Evolutionary conservation across 1,139 yeast genomes (phyloP).

Genomic region (Kodamaea derodonti): DNA sequence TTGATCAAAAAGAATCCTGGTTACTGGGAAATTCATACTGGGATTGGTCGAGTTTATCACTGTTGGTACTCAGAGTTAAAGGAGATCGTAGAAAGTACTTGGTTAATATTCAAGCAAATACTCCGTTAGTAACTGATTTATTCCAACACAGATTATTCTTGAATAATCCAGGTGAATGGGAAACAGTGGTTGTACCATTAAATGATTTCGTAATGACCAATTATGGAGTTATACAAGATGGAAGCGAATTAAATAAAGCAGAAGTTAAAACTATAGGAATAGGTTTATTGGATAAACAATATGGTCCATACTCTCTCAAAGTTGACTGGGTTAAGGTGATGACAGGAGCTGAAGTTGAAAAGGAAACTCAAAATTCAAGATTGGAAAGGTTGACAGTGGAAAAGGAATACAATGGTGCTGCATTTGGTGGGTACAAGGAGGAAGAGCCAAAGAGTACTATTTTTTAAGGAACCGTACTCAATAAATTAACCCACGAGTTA

Average conservation of each 20-base stretch:
- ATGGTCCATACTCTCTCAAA: slow-evolving; percentile 70
- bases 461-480: slow-evolving; percentile 14
- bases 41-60: slow-evolving; percentile 61
- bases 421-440: slow-evolving; percentile 18
- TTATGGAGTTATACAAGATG: slow-evolving; percentile 77
- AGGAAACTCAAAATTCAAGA: slow-evolving; percentile 33
- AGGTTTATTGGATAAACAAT: slow-evolving; percentile 74
- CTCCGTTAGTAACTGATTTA: slow-evolving; percentile 73
- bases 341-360: slow-evolving; percentile 51
- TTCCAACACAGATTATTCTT: slow-evolving; percentile 80
- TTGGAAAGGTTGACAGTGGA: slow-evolving; percentile 21
- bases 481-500: too few species aligned
- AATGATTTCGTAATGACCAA: slow-evolving; percentile 79
- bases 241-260: slow-evolving; percentile 54
- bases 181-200: slow-evolving; percentile 73
- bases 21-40: slow-evolving; percentile 44
- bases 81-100: slow-evolving; percentile 75
- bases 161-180: slow-evolving; percentile 78
- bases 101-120: slow-evolving; percentile 77
- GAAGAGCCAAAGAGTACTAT: slow-evolving; percentile 35
- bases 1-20: slow-evolving; percentile 55
- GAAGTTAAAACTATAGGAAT: slow-evolving; percentile 73
- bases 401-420: slow-evolving; percentile 15
- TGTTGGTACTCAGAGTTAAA: slow-evolving; percentile 64
- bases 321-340: slow-evolving; percentile 73